These are phyloP conservation scores for Solanum boliviense DNA, from an alignment of 257 asterid species.

Conservation along the genomic window DNA sequence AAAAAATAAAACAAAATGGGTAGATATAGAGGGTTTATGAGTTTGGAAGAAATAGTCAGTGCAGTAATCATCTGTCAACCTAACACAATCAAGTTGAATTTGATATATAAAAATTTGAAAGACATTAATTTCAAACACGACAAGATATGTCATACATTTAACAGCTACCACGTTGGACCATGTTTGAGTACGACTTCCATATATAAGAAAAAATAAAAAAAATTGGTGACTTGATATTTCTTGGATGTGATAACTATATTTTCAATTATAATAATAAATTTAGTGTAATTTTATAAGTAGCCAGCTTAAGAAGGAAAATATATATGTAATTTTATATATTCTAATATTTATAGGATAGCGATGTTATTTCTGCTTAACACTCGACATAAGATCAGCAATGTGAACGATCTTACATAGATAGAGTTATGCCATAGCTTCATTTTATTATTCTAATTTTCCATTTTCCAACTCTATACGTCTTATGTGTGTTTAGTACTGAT, in stretches of 20 bases:
- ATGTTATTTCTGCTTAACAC: fast-evolving
- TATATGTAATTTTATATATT: too few relatives aligned
- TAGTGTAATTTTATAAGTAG: neutral
- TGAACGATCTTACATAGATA: neutral
- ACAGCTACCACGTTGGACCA: constrained; percentile 10
- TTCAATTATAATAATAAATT: too few relatives aligned
- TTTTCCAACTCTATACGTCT: neutral
- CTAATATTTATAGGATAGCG: fast-evolving
- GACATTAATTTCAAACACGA: neutral
- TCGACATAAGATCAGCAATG: neutral
- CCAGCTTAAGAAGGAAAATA: too few relatives aligned
- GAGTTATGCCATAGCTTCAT: neutral
- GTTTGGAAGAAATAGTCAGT: constrained; percentile 5
- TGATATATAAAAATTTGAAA: neutral
- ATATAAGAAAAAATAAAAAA: neutral
- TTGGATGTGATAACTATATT: neutral
- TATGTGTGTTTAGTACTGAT: neutral
- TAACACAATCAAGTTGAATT: constrained; percentile 6
- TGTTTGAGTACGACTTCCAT: neutral
- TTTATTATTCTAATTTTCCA: neutral
- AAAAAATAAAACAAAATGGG: neutral
- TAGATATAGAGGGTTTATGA: constrained; percentile 14
- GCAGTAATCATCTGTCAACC: constrained; percentile 20
- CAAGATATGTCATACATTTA: neutral
- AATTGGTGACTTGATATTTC: neutral